phyloP scores from a whole-genome alignment of 2,329 filamentous ascomycete species.

The Apiospora aurea region DNA sequence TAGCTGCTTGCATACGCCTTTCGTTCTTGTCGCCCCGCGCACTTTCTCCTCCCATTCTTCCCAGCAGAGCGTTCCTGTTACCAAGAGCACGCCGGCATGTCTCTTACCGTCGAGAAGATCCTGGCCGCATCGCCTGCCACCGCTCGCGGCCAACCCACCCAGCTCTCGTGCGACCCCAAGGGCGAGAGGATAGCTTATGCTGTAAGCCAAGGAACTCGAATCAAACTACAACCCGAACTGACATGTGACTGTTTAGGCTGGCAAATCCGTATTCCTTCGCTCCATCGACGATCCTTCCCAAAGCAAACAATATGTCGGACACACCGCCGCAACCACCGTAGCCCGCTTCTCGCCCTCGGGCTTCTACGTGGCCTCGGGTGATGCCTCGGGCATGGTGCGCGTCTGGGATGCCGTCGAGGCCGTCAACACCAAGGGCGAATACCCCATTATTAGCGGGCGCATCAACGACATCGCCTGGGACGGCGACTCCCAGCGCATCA shows the following conservation, averaged over 20 bases:
- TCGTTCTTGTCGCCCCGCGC: not conserved
- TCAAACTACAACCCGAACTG: not conserved
- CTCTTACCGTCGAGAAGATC: slow-evolving; percentile 70
- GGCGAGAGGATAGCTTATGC: slow-evolving; percentile 93
- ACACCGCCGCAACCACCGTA: slow-evolving; percentile 88
- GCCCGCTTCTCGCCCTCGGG: slow-evolving; percentile 93
- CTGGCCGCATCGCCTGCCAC: slow-evolving; percentile 87
- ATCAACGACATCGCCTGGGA: slow-evolving; percentile 99
- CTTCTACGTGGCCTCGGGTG: slow-evolving; percentile 93
- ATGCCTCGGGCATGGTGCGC: slow-evolving; percentile 81
- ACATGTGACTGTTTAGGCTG: slow-evolving; percentile 66
- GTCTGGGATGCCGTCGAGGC: slow-evolving; percentile 94
- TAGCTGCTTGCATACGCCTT: not conserved
- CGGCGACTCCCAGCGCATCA: slow-evolving; percentile 93
- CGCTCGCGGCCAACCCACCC: slow-evolving; percentile 84
- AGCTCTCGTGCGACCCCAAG: slow-evolving; percentile 86
- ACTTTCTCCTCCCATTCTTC: not conserved
- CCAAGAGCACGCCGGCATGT: slow-evolving; percentile 44
- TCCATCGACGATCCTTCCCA: slow-evolving; percentile 88
- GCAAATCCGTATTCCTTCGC: slow-evolving; percentile 95
- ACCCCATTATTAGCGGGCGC: slow-evolving; percentile 89
- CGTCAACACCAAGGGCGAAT: slow-evolving; percentile 88
- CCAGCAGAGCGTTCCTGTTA: not conserved
- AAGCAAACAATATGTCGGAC: slow-evolving; percentile 89
- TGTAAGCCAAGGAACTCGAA: slow-evolving; percentile 57